Conservation (phyloP, 1,139 yeast species). For the Saccharomyces hybrid region DNA sequence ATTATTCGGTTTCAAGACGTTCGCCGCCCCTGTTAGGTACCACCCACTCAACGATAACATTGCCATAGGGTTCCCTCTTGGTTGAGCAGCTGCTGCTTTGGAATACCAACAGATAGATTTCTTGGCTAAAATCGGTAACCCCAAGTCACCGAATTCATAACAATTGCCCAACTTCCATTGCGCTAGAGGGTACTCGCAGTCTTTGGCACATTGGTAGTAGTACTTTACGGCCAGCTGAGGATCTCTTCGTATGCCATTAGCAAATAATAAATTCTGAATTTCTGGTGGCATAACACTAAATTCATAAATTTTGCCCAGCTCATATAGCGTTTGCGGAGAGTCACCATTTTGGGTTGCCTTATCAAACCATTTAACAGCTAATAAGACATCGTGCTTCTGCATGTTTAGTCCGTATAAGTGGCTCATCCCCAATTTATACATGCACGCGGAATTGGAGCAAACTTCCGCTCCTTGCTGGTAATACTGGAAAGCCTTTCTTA, state of each 20-base stretch:
- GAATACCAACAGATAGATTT: conserved; percentile 83
- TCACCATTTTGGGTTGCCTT: conserved; percentile 41
- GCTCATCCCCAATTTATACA: conserved; percentile 65
- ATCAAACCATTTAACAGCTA: conserved; percentile 50
- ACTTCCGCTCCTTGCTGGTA: conserved; percentile 51
- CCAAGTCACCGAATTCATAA: conserved; percentile 77
- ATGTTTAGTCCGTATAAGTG: conserved; percentile 42
- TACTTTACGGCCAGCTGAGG: conserved; percentile 57
- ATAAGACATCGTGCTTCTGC: conserved; percentile 30
- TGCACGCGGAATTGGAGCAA: conserved; percentile 50
- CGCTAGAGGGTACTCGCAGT: conserved; percentile 67
- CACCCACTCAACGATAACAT: conserved; percentile 88
- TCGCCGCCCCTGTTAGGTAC: conserved; percentile 78
- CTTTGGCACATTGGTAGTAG: conserved; percentile 66
- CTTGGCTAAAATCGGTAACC: conserved; percentile 57
- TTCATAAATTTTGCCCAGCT: conserved; percentile 67
- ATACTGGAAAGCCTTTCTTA: conserved; percentile 41
- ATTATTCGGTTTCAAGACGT: conserved; percentile 61
- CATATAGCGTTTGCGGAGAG: conserved; percentile 50
- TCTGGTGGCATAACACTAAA: conserved; percentile 36
- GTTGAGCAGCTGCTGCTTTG: background rate
- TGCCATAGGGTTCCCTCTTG: conserved; percentile 71
- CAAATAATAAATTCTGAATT: conserved; percentile 14
- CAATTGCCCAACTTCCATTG: conserved; percentile 82
- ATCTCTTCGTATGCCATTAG: conserved; percentile 32